phyloP scores from a whole-genome alignment of 108 stramenopile genomes.

The Fragilaria radians region DNA sequence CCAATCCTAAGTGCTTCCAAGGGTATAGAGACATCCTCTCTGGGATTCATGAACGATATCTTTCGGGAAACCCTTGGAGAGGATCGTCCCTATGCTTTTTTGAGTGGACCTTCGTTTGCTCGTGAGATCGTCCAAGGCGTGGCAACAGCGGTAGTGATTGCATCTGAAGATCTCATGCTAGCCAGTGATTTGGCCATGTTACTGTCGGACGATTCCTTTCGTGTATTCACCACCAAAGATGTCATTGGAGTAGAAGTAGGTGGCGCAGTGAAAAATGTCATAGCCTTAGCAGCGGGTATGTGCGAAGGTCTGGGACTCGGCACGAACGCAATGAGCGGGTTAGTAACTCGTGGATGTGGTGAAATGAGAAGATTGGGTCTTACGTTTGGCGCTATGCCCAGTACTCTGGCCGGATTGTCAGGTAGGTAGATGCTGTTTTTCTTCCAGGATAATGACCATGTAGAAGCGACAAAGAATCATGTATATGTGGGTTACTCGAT shows the following conservation, averaged over 20 bases:
- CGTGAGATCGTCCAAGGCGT: slow-evolving; percentile 89
- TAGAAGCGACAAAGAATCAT: too few species aligned
- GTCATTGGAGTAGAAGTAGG: slow-evolving; percentile 96
- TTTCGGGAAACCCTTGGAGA: slow-evolving; percentile 76
- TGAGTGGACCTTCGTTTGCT: slow-evolving; percentile 95
- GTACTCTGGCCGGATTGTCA: slow-evolving; percentile 85
- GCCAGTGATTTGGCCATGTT: slow-evolving; percentile 86
- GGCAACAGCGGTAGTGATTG: slow-evolving; percentile 93
- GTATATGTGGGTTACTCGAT: slow-evolving; percentile 1
- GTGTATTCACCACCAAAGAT: slow-evolving; percentile 83
- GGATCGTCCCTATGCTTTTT: slow-evolving; percentile 85
- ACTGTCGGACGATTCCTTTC: slow-evolving; percentile 75
- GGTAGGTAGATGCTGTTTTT: too few species aligned
- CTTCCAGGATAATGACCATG: too few species aligned
- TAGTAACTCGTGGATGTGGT: slow-evolving; percentile 92
- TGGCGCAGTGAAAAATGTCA: slow-evolving; percentile 96
- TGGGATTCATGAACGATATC: slow-evolving; percentile 94
- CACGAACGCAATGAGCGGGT: slow-evolving; percentile 93
- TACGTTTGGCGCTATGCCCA: slow-evolving; percentile 79
- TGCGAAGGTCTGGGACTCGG: slow-evolving; percentile 94
- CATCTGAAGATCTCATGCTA: slow-evolving; percentile 81
- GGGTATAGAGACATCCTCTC: slow-evolving; percentile 88
- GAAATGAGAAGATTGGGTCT: slow-evolving; percentile 93
- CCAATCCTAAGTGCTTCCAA: slow-evolving; percentile 79
- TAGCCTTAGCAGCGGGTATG: slow-evolving; percentile 97